Conservation (phyloP, 2,329 filamentous ascomycete genomes). For the Orbilia blumenaviensis region DNA sequence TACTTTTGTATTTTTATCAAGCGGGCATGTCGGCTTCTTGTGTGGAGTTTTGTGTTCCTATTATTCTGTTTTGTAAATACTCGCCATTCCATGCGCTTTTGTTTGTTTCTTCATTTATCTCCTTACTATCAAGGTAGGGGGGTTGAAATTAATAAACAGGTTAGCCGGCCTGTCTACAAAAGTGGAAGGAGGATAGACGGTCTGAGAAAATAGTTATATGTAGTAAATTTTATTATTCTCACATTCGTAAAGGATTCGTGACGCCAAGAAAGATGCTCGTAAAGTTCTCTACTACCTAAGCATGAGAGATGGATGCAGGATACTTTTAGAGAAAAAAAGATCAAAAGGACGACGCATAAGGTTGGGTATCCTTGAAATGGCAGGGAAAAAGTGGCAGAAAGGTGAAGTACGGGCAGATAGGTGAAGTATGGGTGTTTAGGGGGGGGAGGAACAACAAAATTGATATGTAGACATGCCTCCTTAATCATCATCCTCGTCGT, state of each 20-base stretch:
- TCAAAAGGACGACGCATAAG: neutral
- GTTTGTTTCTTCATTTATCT: too few relatives aligned
- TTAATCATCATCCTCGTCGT: constrained; percentile 20
- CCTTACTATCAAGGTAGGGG: too few relatives aligned
- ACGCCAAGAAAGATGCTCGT: neutral
- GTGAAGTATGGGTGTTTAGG: neutral
- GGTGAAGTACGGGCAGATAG: neutral
- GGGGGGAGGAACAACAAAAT: neutral
- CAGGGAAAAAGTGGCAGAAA: neutral
- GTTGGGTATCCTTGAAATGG: neutral
- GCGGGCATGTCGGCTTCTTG: neutral
- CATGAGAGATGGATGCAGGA: neutral
- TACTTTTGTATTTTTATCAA: constrained; percentile 19
- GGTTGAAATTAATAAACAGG: too few relatives aligned
- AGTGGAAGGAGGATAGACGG: too few relatives aligned
- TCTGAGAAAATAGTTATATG: neutral
- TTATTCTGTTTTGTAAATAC: constrained; percentile 8
- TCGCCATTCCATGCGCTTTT: too few relatives aligned
- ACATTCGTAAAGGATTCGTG: neutral
- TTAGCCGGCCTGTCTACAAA: neutral
- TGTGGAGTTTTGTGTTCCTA: neutral
- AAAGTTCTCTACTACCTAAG: neutral
- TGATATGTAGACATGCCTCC: neutral
- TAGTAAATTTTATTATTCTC: neutral
- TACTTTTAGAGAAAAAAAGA: neutral